Conservation (phyloP, 108 stramenopile genomes). For the Ochromonas danica region DNA sequence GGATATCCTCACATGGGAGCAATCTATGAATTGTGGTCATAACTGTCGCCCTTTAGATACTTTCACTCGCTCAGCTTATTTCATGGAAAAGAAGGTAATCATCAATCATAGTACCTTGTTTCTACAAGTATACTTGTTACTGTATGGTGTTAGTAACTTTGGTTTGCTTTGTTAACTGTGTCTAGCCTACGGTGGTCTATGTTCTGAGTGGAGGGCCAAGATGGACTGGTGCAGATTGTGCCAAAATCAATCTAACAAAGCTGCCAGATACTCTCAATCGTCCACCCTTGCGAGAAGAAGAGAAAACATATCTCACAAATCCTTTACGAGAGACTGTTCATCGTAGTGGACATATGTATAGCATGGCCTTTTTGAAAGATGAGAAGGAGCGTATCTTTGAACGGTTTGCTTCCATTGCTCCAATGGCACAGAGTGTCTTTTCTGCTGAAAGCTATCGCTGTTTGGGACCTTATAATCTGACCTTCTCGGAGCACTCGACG, state of each 20-base stretch:
- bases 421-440: background rate
- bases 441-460: background rate
- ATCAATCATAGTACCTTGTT: no score
- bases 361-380: background rate
- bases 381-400: background rate
- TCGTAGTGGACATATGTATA: background rate
- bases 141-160: no score
- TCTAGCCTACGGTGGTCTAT: background rate
- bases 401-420: background rate
- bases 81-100: constrained; percentile 18
- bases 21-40: constrained; percentile 31
- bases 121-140: no score
- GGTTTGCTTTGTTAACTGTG: no score
- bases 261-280: background rate
- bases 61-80: background rate
- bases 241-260: background rate
- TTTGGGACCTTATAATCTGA: background rate
- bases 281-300: background rate
- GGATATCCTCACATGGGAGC: constrained; percentile 39
- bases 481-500: background rate
- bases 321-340: no score
- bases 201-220: background rate
- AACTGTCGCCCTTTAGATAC: constrained; percentile 4
- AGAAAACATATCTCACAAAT: background rate
- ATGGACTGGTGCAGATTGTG: background rate